Evolutionary conservation across 2,329 filamentous ascomycete species (phyloP).

Genomic region (Kalaharituber pfeilii): DNA sequence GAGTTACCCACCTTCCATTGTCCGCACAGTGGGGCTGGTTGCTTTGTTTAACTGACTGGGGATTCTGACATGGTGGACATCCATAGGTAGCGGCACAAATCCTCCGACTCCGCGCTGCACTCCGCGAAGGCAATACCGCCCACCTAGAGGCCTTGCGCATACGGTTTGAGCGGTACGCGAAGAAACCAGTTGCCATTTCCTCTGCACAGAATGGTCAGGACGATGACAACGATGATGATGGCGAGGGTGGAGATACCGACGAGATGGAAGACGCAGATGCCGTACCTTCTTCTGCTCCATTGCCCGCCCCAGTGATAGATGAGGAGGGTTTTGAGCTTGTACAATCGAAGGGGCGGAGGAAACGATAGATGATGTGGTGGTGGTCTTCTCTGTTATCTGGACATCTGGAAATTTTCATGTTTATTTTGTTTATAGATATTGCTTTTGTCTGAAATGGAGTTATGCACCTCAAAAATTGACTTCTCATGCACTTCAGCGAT

Average conservation of each 20-base stretch:
- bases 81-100: slow-evolving; percentile 47
- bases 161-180: slow-evolving; percentile 38
- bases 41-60: neutral
- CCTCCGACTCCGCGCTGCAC: slow-evolving; percentile 46
- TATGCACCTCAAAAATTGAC: too few species aligned
- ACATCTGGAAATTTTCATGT: too few species aligned
- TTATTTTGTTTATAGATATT: too few species aligned
- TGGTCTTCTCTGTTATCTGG: too few species aligned
- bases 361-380: too few species aligned
- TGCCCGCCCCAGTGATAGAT: slow-evolving; percentile 52
- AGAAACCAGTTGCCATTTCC: slow-evolving; percentile 28
- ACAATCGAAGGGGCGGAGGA: slow-evolving; percentile 17
- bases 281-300: slow-evolving; percentile 47
- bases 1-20: neutral
- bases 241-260: slow-evolving; percentile 35
- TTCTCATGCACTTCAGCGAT: too few species aligned
- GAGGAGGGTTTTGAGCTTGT: slow-evolving; percentile 50
- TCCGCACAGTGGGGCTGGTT: neutral
- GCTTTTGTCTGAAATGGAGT: too few species aligned
- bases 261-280: slow-evolving; percentile 44
- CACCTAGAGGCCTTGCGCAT: slow-evolving; percentile 33
- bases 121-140: slow-evolving; percentile 46
- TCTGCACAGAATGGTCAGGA: slow-evolving; percentile 35
- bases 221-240: slow-evolving; percentile 41
- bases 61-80: neutral